Conservation (phyloP, 805 yeast genomes). For the Lipomyces sp. region DNA sequence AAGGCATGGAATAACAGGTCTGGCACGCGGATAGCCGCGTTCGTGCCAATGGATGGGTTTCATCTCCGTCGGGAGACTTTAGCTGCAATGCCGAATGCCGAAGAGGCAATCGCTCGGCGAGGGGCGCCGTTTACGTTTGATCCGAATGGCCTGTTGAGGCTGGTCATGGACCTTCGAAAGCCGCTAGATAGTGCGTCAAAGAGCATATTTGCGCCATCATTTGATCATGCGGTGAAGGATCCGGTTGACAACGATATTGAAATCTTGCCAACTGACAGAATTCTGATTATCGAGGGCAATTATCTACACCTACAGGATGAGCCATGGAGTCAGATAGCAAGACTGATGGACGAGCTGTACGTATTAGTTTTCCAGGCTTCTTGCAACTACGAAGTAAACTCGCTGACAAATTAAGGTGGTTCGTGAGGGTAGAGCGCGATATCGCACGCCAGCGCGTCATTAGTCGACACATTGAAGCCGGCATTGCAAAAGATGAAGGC, state of each 20-base stretch:
- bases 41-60: slow-evolving; percentile 78
- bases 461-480: slow-evolving; percentile 53
- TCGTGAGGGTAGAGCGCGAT: slow-evolving; percentile 54
- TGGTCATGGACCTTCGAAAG: slow-evolving; percentile 44
- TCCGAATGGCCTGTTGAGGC: slow-evolving; percentile 52
- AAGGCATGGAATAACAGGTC: slow-evolving; percentile 8
- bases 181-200: slow-evolving; percentile 38
- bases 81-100: slow-evolving; percentile 58
- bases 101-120: slow-evolving; percentile 63
- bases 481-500: slow-evolving; percentile 45
- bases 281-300: slow-evolving; percentile 76
- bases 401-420: slow-evolving; percentile 43
- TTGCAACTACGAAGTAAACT: not conserved
- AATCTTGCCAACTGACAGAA: slow-evolving; percentile 54
- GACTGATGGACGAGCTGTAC: slow-evolving; percentile 46
- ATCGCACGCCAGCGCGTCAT: slow-evolving; percentile 50
- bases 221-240: slow-evolving; percentile 68
- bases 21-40: slow-evolving; percentile 34
- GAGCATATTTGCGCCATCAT: slow-evolving; percentile 58
- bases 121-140: slow-evolving; percentile 92
- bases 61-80: slow-evolving; percentile 62
- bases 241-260: slow-evolving; percentile 62
- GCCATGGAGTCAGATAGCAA: slow-evolving; percentile 61
- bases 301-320: slow-evolving; percentile 65
- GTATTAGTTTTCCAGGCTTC: not conserved